A percentile compares a stretch with the other conserved stretches of the same genome.
These are phyloP conservation scores for Ophiocordyceps camponoti-leonardi DNA, from an alignment of 2,329 filamentous ascomycete species.

Conservation along the genomic window DNA sequence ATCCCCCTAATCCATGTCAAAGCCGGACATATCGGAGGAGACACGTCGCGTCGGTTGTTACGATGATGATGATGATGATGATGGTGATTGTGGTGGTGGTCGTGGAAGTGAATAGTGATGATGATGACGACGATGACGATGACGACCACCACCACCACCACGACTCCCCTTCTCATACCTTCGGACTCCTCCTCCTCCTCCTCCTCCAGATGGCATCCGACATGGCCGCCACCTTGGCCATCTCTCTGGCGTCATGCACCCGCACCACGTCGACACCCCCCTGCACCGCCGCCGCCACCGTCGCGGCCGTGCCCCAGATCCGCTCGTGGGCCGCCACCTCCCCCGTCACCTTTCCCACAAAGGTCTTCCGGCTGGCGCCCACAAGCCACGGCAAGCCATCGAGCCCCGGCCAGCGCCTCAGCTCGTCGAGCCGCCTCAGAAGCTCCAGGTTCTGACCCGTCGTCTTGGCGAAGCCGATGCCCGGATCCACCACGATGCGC, in stretches of 20 bases:
- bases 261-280: slow-evolving; percentile 83
- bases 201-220: slow-evolving; percentile 76
- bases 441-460: slow-evolving; percentile 67
- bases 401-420: slow-evolving; percentile 48
- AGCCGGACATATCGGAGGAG: no score
- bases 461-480: slow-evolving; percentile 85
- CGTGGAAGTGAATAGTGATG: no score
- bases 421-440: slow-evolving; percentile 45
- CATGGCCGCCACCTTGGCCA: slow-evolving; percentile 72
- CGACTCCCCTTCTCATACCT: no score
- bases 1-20: no score
- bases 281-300: slow-evolving; percentile 68
- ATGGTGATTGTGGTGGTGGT: no score
- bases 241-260: slow-evolving; percentile 80
- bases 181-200: no score
- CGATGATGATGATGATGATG: no score
- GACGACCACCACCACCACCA: no score
- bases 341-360: slow-evolving; percentile 70
- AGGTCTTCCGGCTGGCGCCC: slow-evolving; percentile 76
- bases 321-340: slow-evolving; percentile 52
- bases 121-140: no score
- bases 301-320: slow-evolving; percentile 73
- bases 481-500: slow-evolving; percentile 89
- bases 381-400: slow-evolving; percentile 71
- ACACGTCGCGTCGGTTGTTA: no score